These are phyloP conservation scores for Sparassis latifolia DNA, from an alignment of 1,284 basidiomycete genomes.

Conservation along the genomic window DNA sequence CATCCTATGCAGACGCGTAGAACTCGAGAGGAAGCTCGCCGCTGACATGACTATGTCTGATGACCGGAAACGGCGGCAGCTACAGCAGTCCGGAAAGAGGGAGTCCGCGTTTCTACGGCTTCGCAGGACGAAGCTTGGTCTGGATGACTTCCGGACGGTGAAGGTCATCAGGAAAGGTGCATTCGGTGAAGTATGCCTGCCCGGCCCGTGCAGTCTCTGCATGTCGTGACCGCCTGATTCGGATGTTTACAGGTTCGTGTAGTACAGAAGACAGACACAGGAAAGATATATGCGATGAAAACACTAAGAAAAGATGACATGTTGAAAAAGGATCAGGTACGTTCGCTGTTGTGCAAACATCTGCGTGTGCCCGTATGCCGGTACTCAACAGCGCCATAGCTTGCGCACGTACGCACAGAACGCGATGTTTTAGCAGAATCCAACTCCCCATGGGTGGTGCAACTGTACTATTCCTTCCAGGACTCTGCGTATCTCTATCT, in stretches of 20 bases:
- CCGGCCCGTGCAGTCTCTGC: conserved; percentile 1
- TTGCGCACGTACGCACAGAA: conserved; percentile 98
- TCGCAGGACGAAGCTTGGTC: conserved; percentile 86
- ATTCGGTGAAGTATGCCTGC: conserved; percentile 78
- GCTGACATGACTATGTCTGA: conserved; percentile 67
- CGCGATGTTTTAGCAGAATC: conserved; percentile 96
- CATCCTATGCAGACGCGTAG: conserved; percentile 89
- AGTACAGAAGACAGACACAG: conserved; percentile 95
- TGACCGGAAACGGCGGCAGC: conserved; percentile 86
- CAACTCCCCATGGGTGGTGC: conserved; percentile 97
- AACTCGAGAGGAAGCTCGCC: conserved; percentile 85
- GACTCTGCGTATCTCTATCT: conserved; percentile 94
- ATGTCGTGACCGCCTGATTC: conserved; percentile 1
- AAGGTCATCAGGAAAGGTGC: conserved; percentile 99
- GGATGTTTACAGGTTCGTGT: conserved; percentile 65
- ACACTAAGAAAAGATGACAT: conserved; percentile 96
- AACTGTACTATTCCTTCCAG: conserved; percentile 98
- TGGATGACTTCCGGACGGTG: conserved; percentile 93
- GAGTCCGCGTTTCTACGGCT: conserved; percentile 91
- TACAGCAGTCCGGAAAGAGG: conserved; percentile 84
- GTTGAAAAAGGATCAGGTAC: conserved; percentile 97
- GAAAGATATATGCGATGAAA: conserved; percentile 99
- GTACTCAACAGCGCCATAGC: conserved; percentile 36
- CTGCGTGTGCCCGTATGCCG: conserved; percentile 3
- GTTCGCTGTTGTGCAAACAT: conserved; percentile 17